Base-by-base conservation (phyloP, 225 moss, liverwort and hornwort species). In the Takakia lepidozioides region DNA sequence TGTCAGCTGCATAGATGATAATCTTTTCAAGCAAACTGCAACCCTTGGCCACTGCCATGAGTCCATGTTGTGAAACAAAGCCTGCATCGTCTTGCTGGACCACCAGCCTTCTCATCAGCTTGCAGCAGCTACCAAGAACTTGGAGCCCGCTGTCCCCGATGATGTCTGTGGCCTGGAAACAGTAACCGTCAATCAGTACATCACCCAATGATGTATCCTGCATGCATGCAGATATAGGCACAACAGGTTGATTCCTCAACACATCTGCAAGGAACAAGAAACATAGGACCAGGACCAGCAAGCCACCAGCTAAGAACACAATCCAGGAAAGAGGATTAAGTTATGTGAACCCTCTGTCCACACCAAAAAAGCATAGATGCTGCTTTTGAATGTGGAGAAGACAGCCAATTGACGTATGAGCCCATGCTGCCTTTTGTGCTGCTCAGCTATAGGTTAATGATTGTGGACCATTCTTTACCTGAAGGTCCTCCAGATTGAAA, bases 1-100 rank as follows among this genome's bases (percentile, higher is more conserved):
- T 80, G 27, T 80, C 80, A 8, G 80, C 71, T 27, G 80, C 75
- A 24, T 80, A 80, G 18, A 75, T 67, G 29, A 80, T 75, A 16
- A 80, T 29, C 52, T 80, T 80, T 43, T 80, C 75, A 19, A 80
- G 55, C 13, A 71, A 52, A 32, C 58, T 58, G 58, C 80, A 80
- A 36, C 80, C 80, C 49, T 61, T 40, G 19, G 80, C 80, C 38
- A 80, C 65, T 15, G 64, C 71, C 30, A 45, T 68, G 60, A 80
- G 58, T 8, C 80, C 80, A 43, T 65, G 71, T 38, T 80, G 80
- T 11, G 80, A 67, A 26, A 75, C 71, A 46, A 80, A 80, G 14
- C 80, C 80, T 22, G 55, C 43, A 3, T 71, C 80, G 42, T 75
- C 71, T 51, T 75, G 75, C 64, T 75, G 80, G 38, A 80, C 75